A percentile compares a stretch with the other conserved stretches of the same genome.
Evolutionary conservation across 495 filamentous ascomycete genomes (phyloP).

Genomic region (Neurospora africana): DNA sequence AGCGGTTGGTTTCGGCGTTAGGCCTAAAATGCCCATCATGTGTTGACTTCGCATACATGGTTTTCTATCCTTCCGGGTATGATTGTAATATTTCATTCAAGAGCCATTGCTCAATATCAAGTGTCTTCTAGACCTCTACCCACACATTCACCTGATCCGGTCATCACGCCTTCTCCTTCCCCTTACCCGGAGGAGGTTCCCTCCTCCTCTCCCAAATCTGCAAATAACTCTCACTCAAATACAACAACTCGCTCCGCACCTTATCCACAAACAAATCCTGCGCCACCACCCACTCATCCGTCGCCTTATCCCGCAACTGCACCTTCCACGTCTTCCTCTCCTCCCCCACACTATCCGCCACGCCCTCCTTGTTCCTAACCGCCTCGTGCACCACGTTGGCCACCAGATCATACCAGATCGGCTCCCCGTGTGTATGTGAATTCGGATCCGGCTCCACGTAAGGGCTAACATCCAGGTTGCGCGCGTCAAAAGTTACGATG

Average conservation of each 20-base stretch:
- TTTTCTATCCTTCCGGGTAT: background rate
- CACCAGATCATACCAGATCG: slow-evolving; percentile 91
- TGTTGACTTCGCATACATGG: background rate
- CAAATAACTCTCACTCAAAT: slow-evolving; percentile 84
- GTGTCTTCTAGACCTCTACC: background rate
- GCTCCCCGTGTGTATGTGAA: slow-evolving; percentile 55
- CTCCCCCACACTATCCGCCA: slow-evolving; percentile 62
- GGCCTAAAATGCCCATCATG: background rate
- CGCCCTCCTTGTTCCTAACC: slow-evolving; percentile 61
- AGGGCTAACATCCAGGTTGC: slow-evolving; percentile 73
- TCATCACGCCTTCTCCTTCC: slow-evolving; percentile 15
- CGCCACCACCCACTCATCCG: slow-evolving; percentile 79
- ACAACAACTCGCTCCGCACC: slow-evolving; percentile 75
- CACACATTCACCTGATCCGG: background rate
- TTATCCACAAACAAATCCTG: slow-evolving; percentile 91
- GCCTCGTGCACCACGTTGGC: slow-evolving; percentile 93
- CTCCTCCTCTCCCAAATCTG: slow-evolving; percentile 94
- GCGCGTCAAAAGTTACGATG: slow-evolving; percentile 87
- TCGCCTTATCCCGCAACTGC: slow-evolving; percentile 50
- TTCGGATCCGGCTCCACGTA: slow-evolving; percentile 54
- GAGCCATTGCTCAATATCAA: background rate
- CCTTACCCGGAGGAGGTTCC: slow-evolving; percentile 20
- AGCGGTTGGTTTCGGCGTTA: background rate
- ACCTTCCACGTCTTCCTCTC: slow-evolving; percentile 76
- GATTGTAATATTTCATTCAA: background rate